Evolutionary conservation across 129 eudicot species (phyloP).

Genomic region (Pseudognaphalium luteoalbum): DNA sequence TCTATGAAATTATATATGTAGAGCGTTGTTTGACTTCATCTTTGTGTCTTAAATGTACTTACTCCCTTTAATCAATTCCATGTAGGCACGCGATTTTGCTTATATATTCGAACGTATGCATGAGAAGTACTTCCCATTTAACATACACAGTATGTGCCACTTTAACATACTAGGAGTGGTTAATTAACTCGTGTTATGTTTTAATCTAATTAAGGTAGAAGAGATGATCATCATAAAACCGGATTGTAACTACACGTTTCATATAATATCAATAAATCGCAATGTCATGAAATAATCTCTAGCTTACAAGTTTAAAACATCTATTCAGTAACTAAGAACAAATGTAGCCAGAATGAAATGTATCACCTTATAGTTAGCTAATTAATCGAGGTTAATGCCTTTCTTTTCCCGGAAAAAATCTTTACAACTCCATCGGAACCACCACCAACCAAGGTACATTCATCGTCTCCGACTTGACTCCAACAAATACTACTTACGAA

Average conservation of each 20-base stretch:
- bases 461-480: constrained; percentile 67
- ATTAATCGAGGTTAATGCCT: constrained; percentile 8
- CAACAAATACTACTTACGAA: constrained; percentile 80
- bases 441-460: constrained; percentile 73
- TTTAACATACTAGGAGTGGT: too few species aligned
- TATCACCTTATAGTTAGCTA: constrained; percentile 20
- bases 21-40: too few species aligned
- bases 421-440: constrained; percentile 74
- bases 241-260: background rate
- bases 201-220: too few species aligned
- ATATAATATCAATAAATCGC: background rate
- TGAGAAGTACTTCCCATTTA: too few species aligned
- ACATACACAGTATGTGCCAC: too few species aligned
- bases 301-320: background rate
- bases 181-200: too few species aligned
- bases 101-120: too few species aligned
- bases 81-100: too few species aligned
- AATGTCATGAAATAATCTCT: background rate
- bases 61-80: too few species aligned
- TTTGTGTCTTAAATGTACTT: too few species aligned
- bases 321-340: background rate
- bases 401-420: constrained; percentile 59
- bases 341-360: constrained; percentile 5
- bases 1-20: too few species aligned
- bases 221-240: too few species aligned